Conservation (phyloP, 352 stramenopile species). For the Phytophthora hybrid region DNA sequence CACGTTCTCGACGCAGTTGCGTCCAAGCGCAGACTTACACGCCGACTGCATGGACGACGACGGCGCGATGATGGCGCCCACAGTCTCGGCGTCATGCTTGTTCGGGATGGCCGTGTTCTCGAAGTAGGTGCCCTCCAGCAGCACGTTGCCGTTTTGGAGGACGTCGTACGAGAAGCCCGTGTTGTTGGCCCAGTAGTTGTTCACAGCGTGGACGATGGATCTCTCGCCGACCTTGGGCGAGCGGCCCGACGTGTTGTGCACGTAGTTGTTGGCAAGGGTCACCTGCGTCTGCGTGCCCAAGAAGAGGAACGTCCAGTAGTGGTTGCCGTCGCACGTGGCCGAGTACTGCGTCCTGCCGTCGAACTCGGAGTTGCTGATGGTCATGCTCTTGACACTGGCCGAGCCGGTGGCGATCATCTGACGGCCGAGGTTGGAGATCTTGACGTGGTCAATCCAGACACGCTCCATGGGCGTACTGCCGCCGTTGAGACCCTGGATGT, state of each 20-base stretch:
- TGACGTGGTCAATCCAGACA: neutral
- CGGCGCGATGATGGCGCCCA: neutral
- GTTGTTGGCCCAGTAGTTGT: slow-evolving; percentile 1
- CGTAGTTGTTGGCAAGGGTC: neutral
- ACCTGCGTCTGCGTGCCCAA: slow-evolving; percentile 2
- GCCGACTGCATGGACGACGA: neutral
- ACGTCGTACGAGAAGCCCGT: slow-evolving; percentile 1
- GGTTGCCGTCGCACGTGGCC: slow-evolving; percentile 2
- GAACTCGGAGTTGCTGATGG: neutral
- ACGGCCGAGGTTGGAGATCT: neutral
- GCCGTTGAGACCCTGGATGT: neutral
- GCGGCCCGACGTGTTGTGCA: neutral
- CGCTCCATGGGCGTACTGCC: neutral
- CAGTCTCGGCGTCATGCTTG: neutral
- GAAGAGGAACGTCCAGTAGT: slow-evolving; percentile 2
- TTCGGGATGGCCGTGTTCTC: neutral
- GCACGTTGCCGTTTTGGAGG: neutral
- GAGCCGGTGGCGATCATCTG: neutral
- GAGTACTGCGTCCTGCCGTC: neutral
- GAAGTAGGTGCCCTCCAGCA: slow-evolving; percentile 1
- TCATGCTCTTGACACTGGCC: neutral
- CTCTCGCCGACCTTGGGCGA: neutral
- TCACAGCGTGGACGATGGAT: neutral
- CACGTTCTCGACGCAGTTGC: no score
- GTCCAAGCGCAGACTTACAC: neutral